Evolutionary conservation across 2,329 filamentous ascomycete species (phyloP), one percentile per base, ranked within the genome.

Genomic region (Venturia oleaginea): DNA sequence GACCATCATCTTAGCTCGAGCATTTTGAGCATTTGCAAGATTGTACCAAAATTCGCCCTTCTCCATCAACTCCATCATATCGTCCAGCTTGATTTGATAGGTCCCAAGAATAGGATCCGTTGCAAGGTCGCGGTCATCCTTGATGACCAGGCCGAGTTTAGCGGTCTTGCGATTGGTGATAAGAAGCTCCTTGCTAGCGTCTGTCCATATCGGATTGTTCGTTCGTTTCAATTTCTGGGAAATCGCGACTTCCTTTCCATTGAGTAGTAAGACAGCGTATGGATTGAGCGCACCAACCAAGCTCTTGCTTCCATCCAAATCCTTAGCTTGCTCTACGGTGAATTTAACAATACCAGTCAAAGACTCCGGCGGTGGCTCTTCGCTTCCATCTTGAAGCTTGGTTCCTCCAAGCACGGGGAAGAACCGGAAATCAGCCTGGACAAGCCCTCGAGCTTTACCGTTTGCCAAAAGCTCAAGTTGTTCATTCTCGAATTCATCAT

Each of bases 41-140:
- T 92, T 91, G 80, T 92, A 99, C 94, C 94, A 99, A 70, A 97
- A 92, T 71, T 96, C 90, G 51, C 94, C 93, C 76, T 96, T 94
- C 59, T 87, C 87, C 84, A 90, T 95, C 74, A 92, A 83, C 64
- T 93, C 91, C 32, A 97, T 79, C 84, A 99, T 89, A 70, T 97
- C 93, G 68, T 96, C 90, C 32, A 99, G 81, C 77, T 92, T 96
- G 76, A 99, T 95, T 75, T 97, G 92, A 75, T 97, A 97, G 32
- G 87, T 92, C 66, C 93, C 94, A 27, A 99, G 79, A 40, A 93
- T 84, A 60, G 91, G 92, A 74, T 99, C 93, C 17, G 86, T 81
- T 8, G 86, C 80, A 64, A 99, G 78, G 63, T 96, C 93, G 67
- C 93, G 88, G 69, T 97, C 93, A 72, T 99, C 94, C 78, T 97